phyloP scores from a whole-genome alignment of 2,329 filamentous ascomycete species.

The Fusarium tuaranense region DNA sequence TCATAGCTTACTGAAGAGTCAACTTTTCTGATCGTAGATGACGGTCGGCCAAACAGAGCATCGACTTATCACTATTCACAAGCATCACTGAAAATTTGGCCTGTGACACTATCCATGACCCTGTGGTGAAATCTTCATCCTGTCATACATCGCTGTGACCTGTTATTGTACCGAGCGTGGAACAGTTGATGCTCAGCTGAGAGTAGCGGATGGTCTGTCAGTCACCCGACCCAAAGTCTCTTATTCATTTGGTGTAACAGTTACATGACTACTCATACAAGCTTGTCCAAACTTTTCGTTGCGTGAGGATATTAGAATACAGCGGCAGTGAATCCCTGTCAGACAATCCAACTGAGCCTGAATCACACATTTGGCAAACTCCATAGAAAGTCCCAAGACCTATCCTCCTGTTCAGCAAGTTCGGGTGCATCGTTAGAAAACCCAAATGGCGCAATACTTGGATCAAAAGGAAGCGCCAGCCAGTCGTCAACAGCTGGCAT shows the following conservation, averaged over 20 bases:
- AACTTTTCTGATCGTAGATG: not conserved
- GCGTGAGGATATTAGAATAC: not conserved
- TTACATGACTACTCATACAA: not conserved
- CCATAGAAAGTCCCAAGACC: conserved; percentile 20
- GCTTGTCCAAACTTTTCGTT: not conserved
- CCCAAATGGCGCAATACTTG: conserved; percentile 11
- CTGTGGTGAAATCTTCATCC: not conserved
- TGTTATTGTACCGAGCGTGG: not conserved
- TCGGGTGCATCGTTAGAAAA: conserved; percentile 3
- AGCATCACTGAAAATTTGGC: not conserved
- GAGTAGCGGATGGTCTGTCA: not conserved
- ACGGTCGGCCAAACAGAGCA: not conserved
- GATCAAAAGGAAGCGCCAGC: conserved; percentile 6
- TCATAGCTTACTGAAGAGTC: not conserved
- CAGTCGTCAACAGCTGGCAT: conserved; percentile 7
- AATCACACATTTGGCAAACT: conserved; percentile 17
- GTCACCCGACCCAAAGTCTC: not conserved
- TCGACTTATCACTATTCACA: not conserved
- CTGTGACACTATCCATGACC: not conserved
- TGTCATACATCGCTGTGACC: not conserved
- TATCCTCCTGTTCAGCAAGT: conserved; percentile 8
- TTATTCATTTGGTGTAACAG: not conserved
- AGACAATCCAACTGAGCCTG: not conserved
- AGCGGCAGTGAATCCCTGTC: not conserved
- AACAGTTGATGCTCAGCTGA: not conserved